A percentile compares a stretch with the other conserved stretches of the same genome.
phyloP scores from a whole-genome alignment of 2,329 filamentous ascomycete species.

The Aspergillus proliferans region DNA sequence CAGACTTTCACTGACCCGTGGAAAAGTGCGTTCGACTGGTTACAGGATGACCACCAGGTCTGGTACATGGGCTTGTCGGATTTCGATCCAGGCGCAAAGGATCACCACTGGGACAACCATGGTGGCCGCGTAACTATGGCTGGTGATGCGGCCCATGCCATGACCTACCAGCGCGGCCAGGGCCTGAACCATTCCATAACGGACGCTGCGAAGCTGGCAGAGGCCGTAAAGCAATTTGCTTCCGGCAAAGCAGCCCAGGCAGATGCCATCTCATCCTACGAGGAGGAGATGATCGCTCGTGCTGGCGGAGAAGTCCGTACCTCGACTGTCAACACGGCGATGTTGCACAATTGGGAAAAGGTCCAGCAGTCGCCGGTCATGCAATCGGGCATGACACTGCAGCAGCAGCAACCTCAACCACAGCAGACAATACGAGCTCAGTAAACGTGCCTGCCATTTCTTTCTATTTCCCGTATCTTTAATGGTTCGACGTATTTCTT shows the following conservation, averaged over 20 bases:
- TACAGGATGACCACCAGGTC: constrained; percentile 13
- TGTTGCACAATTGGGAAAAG: constrained; percentile 40
- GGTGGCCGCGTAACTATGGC: constrained; percentile 41
- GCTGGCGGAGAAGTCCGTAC: constrained; percentile 40
- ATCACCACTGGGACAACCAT: constrained; percentile 15
- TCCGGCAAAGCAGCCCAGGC: constrained; percentile 5
- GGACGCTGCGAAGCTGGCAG: constrained; percentile 16
- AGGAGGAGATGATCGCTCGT: constrained; percentile 36
- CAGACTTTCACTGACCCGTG: constrained; percentile 40
- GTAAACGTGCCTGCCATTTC: not conserved
- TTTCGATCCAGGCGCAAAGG: constrained; percentile 9
- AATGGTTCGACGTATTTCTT: not conserved
- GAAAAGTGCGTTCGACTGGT: constrained; percentile 27
- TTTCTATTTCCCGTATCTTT: not conserved
- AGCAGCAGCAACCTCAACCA: not conserved
- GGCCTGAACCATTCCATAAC: constrained; percentile 51
- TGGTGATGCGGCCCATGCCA: constrained; percentile 57
- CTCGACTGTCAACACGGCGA: constrained; percentile 39
- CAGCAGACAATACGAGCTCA: not conserved
- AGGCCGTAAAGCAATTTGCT: constrained; percentile 9
- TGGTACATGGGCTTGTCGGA: constrained; percentile 13
- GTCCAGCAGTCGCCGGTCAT: constrained; percentile 15
- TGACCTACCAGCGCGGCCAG: constrained; percentile 53
- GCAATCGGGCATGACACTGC: constrained; percentile 5
- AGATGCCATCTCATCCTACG: constrained; percentile 19